These are phyloP conservation scores for Neopestalotiopsis clavispora DNA, from an alignment of 2,329 filamentous ascomycete genomes.

Conservation along the genomic window DNA sequence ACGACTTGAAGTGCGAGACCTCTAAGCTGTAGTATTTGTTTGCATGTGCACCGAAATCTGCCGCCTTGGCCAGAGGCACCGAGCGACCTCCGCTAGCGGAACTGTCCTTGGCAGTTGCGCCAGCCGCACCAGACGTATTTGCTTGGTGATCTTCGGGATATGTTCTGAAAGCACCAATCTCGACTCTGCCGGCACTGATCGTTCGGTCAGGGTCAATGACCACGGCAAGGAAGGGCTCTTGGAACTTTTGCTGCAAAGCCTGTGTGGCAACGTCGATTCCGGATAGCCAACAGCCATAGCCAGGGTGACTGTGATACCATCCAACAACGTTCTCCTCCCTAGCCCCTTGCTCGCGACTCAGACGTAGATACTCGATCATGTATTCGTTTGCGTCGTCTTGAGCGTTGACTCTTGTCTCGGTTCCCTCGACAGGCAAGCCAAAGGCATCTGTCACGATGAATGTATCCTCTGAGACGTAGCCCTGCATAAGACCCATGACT, in stretches of 20 bases:
- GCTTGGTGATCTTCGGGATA: conserved; percentile 78
- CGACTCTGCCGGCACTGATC: conserved; percentile 91
- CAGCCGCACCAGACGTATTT: conserved; percentile 19
- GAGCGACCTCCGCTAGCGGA: conserved; percentile 67
- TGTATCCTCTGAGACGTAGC: conserved; percentile 82
- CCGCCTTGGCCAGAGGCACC: conserved; percentile 90
- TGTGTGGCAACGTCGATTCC: conserved; percentile 96
- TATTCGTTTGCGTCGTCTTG: conserved; percentile 97
- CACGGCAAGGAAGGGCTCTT: conserved; percentile 92
- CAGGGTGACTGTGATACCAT: conserved; percentile 98
- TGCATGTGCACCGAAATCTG: conserved; percentile 93
- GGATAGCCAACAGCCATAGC: conserved; percentile 97
- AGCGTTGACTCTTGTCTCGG: conserved; percentile 97
- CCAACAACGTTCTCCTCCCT: conserved; percentile 91
- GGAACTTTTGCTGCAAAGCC: conserved; percentile 80
- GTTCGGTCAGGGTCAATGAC: conserved; percentile 97
- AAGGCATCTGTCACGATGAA: conserved; percentile 96
- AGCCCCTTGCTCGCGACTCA: conserved; percentile 73
- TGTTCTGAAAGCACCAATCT: conserved; percentile 95
- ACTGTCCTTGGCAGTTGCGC: conserved; percentile 16
- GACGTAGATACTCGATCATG: conserved; percentile 83
- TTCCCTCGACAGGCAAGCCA: conserved; percentile 92
- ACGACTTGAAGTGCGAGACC: conserved; percentile 93
- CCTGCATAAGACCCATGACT: conserved; percentile 98
- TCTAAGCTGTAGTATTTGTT: conserved; percentile 90